Evolutionary conservation across 371 early-diverging fungal genomes (phyloP), one percentile per base, ranked within the genome.

Genomic region (Haplosporangium sp.): DNA sequence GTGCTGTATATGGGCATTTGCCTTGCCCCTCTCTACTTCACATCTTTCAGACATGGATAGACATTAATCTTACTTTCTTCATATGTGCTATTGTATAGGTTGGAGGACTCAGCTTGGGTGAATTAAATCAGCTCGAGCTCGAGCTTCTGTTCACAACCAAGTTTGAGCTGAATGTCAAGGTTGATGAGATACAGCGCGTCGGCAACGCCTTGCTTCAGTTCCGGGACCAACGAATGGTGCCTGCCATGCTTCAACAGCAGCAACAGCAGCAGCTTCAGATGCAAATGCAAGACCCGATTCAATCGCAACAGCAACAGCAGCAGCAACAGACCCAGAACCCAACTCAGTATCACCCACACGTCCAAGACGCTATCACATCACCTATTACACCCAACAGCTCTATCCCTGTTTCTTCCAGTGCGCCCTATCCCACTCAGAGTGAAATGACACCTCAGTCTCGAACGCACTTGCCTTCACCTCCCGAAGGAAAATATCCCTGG

Each of bases 81-180:
- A 58, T 38, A 55, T 51, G 21, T 14, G 38, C 23, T 1, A 13
- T 54, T 16, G 50, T 29, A 6, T 67, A 90, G 87, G 95, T 96
- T n/a, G 97, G 97, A 9, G 97, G 97, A 1, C 82, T 97, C 6
- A 86, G 92, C 13, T 74, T 94, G 18, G 80, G 73, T n/a, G 97
- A 97, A 77, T 74, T 97, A 66, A 97, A 97, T 82, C 84, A 92
- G 63, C 84, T 97, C 43, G 97, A 97, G 69, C 73, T 96, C 55
- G 96, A 96, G 83, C 90, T 97, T 63, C 83, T 95, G 51, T 93
- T 92, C 60, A 83, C 95, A 65, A 89, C 92, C 62, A 85, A 91
- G 55, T 97, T 96, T 86, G 86, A 93, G 58, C 83, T 97, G 36
- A 86, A 92, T 42, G 88, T 92, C 58, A 79, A 79, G 55, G 73